Percentiles rank a stretch among this genome's conserved stretches.
Evolutionary conservation across 2,329 filamentous ascomycete genomes (phyloP).

Genomic region (Cytospora piceae): DNA sequence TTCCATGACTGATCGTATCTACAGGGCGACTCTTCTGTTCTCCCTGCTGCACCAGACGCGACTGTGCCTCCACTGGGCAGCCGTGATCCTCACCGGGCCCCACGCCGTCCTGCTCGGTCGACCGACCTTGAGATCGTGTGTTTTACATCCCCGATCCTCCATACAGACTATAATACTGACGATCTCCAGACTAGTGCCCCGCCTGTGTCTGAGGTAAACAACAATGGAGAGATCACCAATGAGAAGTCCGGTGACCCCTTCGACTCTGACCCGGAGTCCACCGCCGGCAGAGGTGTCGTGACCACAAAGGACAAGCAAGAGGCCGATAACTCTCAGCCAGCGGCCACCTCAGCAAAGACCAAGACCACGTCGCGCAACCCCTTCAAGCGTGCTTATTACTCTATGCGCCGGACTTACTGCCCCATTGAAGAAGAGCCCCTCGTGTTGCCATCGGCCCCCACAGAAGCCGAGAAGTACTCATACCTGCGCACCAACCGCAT

Average conservation of each 20-base stretch:
- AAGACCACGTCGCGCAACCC: slow-evolving; percentile 32
- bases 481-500: slow-evolving; percentile 46
- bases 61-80: not conserved
- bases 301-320: slow-evolving; percentile 24
- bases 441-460: slow-evolving; percentile 43
- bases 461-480: slow-evolving; percentile 44
- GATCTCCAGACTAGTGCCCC: slow-evolving; percentile 28
- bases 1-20: not conserved
- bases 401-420: slow-evolving; percentile 40
- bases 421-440: slow-evolving; percentile 40
- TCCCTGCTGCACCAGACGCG: slow-evolving; percentile 15
- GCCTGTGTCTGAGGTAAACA: not conserved
- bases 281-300: slow-evolving; percentile 13
- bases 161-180: slow-evolving; percentile 6
- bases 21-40: slow-evolving; percentile 16
- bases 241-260: slow-evolving; percentile 31
- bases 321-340: slow-evolving; percentile 16
- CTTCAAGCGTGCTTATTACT: slow-evolving; percentile 34
- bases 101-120: slow-evolving; percentile 1
- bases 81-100: not conserved
- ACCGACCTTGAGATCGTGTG: slow-evolving; percentile 31
- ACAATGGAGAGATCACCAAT: slow-evolving; percentile 28
- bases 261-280: slow-evolving; percentile 30
- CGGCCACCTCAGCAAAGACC: not conserved
- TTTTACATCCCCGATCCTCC: not conserved